phyloP scores from a whole-genome alignment of 2,329 filamentous ascomycete genomes.

The Xenoacremonium recifei region DNA sequence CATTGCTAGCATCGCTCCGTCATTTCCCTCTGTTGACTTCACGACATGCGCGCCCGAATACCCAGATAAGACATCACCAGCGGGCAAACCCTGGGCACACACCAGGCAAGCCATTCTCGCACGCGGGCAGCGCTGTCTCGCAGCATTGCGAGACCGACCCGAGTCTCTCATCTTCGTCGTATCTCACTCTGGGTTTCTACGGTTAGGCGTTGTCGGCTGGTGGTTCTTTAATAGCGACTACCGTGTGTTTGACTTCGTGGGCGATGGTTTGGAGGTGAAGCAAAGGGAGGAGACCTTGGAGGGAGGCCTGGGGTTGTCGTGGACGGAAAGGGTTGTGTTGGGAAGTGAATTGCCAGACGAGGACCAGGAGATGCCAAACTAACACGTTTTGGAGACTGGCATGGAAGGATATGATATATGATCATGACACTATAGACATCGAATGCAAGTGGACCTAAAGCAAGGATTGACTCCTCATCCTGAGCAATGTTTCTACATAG shows the following conservation, averaged over 20 bases:
- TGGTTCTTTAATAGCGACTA: slow-evolving; percentile 64
- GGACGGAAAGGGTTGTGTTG: slow-evolving; percentile 34
- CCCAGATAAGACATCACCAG: slow-evolving; percentile 58
- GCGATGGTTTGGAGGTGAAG: slow-evolving; percentile 25
- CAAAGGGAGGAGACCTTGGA: slow-evolving; percentile 44
- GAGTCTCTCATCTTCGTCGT: slow-evolving; percentile 65
- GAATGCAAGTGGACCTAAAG: no score
- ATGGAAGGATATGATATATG: no score
- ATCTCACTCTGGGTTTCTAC: slow-evolving; percentile 62
- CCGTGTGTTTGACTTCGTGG: slow-evolving; percentile 56
- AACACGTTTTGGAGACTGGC: neutral
- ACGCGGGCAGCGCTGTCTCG: slow-evolving; percentile 52
- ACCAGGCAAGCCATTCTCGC: slow-evolving; percentile 50
- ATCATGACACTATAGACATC: no score
- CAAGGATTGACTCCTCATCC: no score
- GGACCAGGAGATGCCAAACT: slow-evolving; percentile 7
- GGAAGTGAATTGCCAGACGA: slow-evolving; percentile 39
- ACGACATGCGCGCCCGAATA: slow-evolving; percentile 55
- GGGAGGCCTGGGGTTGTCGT: slow-evolving; percentile 37
- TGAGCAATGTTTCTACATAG: no score
- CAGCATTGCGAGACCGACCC: slow-evolving; percentile 48
- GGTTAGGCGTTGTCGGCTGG: slow-evolving; percentile 53
- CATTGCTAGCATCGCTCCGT: slow-evolving; percentile 38
- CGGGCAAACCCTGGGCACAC: slow-evolving; percentile 49
- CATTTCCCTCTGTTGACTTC: slow-evolving; percentile 60